Conservation (phyloP, 2,329 filamentous ascomycete genomes). For the Aspergillus uvarum region DNA sequence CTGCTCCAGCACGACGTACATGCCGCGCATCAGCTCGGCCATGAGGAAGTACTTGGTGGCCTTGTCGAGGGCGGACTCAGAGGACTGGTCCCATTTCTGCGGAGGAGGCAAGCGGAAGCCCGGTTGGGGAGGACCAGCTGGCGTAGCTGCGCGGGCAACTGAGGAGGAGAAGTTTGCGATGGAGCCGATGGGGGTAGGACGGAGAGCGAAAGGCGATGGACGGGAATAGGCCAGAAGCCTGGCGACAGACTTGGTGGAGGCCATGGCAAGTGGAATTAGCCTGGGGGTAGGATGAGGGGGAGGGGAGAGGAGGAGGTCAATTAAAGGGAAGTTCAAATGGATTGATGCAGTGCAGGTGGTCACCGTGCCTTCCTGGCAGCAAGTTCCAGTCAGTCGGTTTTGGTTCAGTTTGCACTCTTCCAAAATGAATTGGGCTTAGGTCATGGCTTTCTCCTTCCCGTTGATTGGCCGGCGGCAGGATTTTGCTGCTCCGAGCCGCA, state of each 20-base stretch:
- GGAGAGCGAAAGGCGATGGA: slow-evolving; percentile 29
- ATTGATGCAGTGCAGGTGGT: slow-evolving; percentile 20
- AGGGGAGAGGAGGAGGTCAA: slow-evolving; percentile 18
- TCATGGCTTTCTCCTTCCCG: slow-evolving; percentile 40
- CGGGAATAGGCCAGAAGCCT: slow-evolving; percentile 46
- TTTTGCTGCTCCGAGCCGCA: slow-evolving; percentile 37
- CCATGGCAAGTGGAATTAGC: slow-evolving; percentile 38
- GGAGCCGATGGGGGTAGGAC: slow-evolving; percentile 43
- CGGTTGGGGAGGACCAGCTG: slow-evolving; percentile 73
- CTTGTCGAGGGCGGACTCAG: slow-evolving; percentile 76
- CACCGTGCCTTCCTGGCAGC: slow-evolving; percentile 4
- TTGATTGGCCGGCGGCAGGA: slow-evolving; percentile 41
- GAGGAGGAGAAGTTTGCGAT: slow-evolving; percentile 63
- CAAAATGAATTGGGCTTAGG: slow-evolving; percentile 30
- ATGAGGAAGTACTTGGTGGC: slow-evolving; percentile 92
- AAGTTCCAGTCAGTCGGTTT: slow-evolving; percentile 26
- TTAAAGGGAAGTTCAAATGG: slow-evolving; percentile 18
- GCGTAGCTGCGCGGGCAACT: slow-evolving; percentile 62
- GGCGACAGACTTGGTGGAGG: slow-evolving; percentile 45
- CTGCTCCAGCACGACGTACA: slow-evolving; percentile 97
- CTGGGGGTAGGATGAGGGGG: slow-evolving; percentile 12
- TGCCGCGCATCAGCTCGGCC: slow-evolving; percentile 92
- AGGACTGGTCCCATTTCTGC: slow-evolving; percentile 76
- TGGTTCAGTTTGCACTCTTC: neutral
- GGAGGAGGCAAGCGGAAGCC: slow-evolving; percentile 75